Conservation (phyloP, 306 rosid genomes). For the Cucumis sativus region Cucumber_9930_V3 NC_026660.2:24297501-24298000, state of each 20-base stretch:
- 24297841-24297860: background rate
- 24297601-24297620: too few relatives aligned
- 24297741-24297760: constrained; percentile 48
- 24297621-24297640: background rate
- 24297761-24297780: constrained; percentile 3
- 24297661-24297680: constrained; percentile 53
- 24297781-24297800: background rate
- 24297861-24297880: background rate
- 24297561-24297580: background rate
- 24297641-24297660: constrained; percentile 35
- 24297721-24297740: constrained; percentile 80
- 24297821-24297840: background rate
- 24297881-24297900: background rate
- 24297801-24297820: background rate
- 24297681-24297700: constrained; percentile 67
- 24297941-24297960: constrained; percentile 46
- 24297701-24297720: constrained; percentile 74
- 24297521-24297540: constrained; percentile 64
- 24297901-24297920: background rate
- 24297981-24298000: constrained; percentile 60
- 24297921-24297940: background rate
- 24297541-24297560: constrained; percentile 35
- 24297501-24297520: constrained; percentile 79
- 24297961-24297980: constrained; percentile 73
- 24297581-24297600: background rate